These are phyloP conservation scores for Mercurialis annua DNA, from an alignment of 345 rosid genomes.

Conservation along the genomic window DNA sequence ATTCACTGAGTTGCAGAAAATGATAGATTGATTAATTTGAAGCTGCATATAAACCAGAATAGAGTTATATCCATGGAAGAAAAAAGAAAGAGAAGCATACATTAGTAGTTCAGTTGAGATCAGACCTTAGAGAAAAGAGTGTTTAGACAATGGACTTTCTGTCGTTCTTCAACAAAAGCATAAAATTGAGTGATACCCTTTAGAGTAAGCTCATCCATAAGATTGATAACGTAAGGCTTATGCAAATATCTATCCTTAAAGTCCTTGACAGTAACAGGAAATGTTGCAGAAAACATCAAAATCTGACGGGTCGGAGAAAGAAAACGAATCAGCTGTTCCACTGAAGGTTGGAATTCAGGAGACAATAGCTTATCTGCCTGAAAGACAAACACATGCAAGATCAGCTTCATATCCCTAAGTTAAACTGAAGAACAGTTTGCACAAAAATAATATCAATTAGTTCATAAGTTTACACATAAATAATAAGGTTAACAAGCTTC, in stretches of 20 bases:
- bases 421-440: not conserved
- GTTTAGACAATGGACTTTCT: slow-evolving; percentile 99
- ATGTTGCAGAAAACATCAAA: slow-evolving; percentile 97
- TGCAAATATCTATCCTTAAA: slow-evolving; percentile 86
- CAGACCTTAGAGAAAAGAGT: slow-evolving; percentile 98
- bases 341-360: slow-evolving; percentile 94
- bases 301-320: slow-evolving; percentile 81
- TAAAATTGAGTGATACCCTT: slow-evolving; percentile 95
- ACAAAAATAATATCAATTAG: not conserved
- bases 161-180: slow-evolving; percentile 99
- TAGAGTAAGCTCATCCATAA: slow-evolving; percentile 98
- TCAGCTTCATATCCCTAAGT: slow-evolving; percentile 31
- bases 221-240: slow-evolving; percentile 88
- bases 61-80: slow-evolving; percentile 7
- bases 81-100: not conserved
- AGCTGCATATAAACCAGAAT: slow-evolving; percentile 51
- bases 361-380: slow-evolving; percentile 99
- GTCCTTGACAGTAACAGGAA: slow-evolving; percentile 97
- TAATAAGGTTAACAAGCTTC: not conserved
- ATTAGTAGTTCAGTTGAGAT: slow-evolving; percentile 10
- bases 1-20: slow-evolving; percentile 97
- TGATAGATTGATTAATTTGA: slow-evolving; percentile 98
- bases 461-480: not conserved
- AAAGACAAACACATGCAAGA: slow-evolving; percentile 21
- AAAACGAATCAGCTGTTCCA: slow-evolving; percentile 88